Evolutionary conservation across 1,139 yeast species (phyloP), one percentile per base, ranked within the genome.

Genomic region (Suhomyces bolitotheri): DNA sequence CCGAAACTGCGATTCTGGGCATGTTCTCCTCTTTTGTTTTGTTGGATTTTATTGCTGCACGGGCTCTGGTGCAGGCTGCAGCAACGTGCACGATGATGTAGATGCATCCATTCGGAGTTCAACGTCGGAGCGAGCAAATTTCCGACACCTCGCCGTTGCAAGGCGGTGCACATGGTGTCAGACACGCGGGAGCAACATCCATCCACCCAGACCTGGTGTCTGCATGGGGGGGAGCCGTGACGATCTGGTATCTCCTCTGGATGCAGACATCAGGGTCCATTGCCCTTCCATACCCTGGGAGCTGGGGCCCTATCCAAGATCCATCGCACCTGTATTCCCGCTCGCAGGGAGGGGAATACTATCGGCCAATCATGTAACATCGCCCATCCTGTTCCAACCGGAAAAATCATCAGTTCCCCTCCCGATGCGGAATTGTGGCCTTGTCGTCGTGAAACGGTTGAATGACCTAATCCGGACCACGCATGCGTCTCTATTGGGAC

Each of bases 21-120:
- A n/a, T n/a, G 9, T 30, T 31, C 39, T 32, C 39, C 39, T 36
- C 39, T 31, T 36, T 32, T 17, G 15, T 25, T 29, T 32, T 36
- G 39, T 36, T 36, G 39, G 30, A 32, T 27, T 32, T 29, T 25
- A 25, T 32, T 29, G 35, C 28, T 29, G 37, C 31, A 26, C 16
- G 23, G 12, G 13, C 6, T 23, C 23, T 9, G 26, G 19, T 27
- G 36, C 38, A 34, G 37, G 33, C 24, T 11, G 16, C 27, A 25
- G 8, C 26, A 22, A 15, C 34, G 34, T 26, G 36, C 27, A 33
- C 31, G 27, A 31, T 27, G 38, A 30, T 34, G 34, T 29, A 24
- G 27, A 23, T 24, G 27, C 29, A 26, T 11, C 14, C 25, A 11
- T 20, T 36, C 40, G 33, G 33, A 21, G 22, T 36, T 26, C 40